Percentiles rank a stretch among this genome's conserved stretches.
Evolutionary conservation across 495 filamentous ascomycete genomes (phyloP).

Genomic region (Daldinia loculata): DNA sequence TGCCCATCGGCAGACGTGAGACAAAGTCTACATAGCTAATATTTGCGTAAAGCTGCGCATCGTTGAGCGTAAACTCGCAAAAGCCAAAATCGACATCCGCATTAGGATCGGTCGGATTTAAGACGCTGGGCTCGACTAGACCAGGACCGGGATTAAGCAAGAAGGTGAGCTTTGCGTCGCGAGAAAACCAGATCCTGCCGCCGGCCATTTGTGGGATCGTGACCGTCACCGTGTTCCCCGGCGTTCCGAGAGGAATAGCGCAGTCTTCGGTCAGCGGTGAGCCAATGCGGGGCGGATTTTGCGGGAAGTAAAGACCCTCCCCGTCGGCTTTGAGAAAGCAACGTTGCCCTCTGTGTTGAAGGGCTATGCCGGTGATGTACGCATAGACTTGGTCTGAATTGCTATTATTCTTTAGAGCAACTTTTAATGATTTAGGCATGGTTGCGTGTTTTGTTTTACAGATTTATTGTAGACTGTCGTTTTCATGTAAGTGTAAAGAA

Average conservation of each 20-base stretch:
- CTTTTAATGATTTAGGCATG: slow-evolving; percentile 54
- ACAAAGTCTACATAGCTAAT: slow-evolving; percentile 83
- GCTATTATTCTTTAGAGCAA: slow-evolving; percentile 52
- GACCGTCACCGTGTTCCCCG: slow-evolving; percentile 66
- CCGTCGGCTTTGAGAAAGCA: slow-evolving; percentile 50
- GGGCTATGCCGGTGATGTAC: slow-evolving; percentile 57
- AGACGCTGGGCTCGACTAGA: slow-evolving; percentile 77
- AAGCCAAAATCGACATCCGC: slow-evolving; percentile 72
- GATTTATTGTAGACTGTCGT: not conserved
- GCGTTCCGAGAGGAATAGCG: slow-evolving; percentile 71
- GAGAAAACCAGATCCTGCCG: slow-evolving; percentile 74
- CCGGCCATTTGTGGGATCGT: slow-evolving; percentile 76
- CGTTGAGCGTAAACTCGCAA: slow-evolving; percentile 79
- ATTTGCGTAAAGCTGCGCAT: slow-evolving; percentile 76
- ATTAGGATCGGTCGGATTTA: slow-evolving; percentile 75
- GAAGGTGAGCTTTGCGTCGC: slow-evolving; percentile 69
- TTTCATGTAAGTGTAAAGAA: not conserved
- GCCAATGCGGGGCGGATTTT: slow-evolving; percentile 48
- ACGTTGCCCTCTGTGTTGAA: slow-evolving; percentile 48
- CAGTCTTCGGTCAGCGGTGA: slow-evolving; percentile 66
- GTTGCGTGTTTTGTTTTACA: not conserved
- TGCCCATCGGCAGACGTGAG: slow-evolving; percentile 67
- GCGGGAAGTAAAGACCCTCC: slow-evolving; percentile 49
- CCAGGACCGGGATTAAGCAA: slow-evolving; percentile 75
- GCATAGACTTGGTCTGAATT: slow-evolving; percentile 47